Conservation (phyloP, 306 rosid species). For the Lagenaria siceraria region DNA sequence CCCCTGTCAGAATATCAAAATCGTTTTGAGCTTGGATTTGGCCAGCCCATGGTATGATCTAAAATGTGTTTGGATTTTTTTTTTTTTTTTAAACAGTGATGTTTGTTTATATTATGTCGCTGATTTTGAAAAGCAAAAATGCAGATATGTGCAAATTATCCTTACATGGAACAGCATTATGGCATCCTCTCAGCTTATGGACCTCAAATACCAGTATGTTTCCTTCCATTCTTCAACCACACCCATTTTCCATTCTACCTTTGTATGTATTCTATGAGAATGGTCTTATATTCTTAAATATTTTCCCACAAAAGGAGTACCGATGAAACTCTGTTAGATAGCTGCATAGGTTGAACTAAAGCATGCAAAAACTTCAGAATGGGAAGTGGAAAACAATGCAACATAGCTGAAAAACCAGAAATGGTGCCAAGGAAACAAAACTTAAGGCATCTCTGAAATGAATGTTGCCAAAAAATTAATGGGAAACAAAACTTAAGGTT, state of each 20-base stretch:
- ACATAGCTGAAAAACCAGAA: neutral
- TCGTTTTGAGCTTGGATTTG: constrained; percentile 67
- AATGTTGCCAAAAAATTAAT: neutral
- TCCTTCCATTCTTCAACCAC: constrained; percentile 10
- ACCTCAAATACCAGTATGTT: constrained; percentile 62
- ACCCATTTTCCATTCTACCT: neutral
- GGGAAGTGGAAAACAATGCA: neutral
- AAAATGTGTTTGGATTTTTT: neutral
- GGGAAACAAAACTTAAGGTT: neutral
- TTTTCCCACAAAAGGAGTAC: neutral
- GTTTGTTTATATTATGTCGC: neutral
- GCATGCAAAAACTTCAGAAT: neutral
- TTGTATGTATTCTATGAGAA: neutral
- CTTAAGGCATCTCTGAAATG: neutral
- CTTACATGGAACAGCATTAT: constrained; percentile 57
- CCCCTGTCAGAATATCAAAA: constrained; percentile 29
- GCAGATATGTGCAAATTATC: constrained; percentile 68
- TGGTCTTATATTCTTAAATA: neutral
- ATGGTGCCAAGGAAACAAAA: neutral
- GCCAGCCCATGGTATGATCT: constrained; percentile 59
- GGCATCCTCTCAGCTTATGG: constrained; percentile 74
- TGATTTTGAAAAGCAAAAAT: constrained; percentile 7
- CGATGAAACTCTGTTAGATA: neutral
- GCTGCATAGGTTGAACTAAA: neutral
- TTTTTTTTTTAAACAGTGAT: neutral